Base-by-base conservation (phyloP, 768 basidiomycete species). In the Pleurotus citrinopileatus region DNA sequence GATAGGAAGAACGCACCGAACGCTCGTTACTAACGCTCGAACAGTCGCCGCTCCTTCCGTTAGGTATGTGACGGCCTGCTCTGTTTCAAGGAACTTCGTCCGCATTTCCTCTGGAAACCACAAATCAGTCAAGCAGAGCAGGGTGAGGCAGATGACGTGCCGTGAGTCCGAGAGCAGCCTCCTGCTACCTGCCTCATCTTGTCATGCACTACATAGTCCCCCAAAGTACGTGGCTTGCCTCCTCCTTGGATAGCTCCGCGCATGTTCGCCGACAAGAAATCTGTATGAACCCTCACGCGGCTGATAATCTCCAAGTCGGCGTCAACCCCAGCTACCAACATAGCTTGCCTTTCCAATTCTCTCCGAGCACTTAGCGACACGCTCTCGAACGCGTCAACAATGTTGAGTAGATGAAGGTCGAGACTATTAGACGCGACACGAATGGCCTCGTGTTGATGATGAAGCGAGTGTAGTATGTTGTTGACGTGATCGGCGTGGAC, bases 161-260 rank as follows among this genome's bases (percentile, higher is more conserved):
- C 81, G 72, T 92, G 87, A 22, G 86, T 83, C 44, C 78, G 76
- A 13, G 72, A 63, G 70, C 89, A 91, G 3, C 79, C 82, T 13
- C 87, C 87, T 2, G 83, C 87, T 1, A 94, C 91, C 63, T 88
- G 80, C 60, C 75, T 79, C 91, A 94, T 94, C 71, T 86, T 90
- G 46, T 74, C 80, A 59, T 75, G 78, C 13, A 86, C 86, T 22
- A 94, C 89, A 66, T 92, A 94, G 64, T 90, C 89, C 9, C 86
- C 89, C 36, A 94, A 67, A 9, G 86, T 87, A 42, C 91, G 75
- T 12, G 79, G 79, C 52, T 73, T 79, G 53, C 84, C 84, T 2
- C 89, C 91, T 0, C 79, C 74, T 55, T 91, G 87, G 40, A 91
- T 87, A 2, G 86, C 83, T 59, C 77, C 84, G 29, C 87, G 75